Evolutionary conservation across 164 flowering plant species (phyloP), one percentile per base, ranked within the genome.

Genomic region (Warburgia ugandensis): DNA sequence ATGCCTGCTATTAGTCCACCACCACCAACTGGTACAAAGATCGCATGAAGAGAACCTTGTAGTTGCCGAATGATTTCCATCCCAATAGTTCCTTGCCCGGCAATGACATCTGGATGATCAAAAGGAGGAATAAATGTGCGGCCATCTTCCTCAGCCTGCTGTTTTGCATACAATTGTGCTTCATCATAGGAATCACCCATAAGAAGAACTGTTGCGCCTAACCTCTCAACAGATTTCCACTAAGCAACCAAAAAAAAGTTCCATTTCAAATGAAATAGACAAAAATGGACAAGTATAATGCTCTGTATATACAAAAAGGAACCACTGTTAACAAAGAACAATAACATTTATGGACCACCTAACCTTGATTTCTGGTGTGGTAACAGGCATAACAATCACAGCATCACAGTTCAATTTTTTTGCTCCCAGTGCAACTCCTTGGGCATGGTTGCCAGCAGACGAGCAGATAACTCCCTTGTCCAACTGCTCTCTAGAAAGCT

Each of bases 381-480:
- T 89, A 32, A 86, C 94, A 52, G 99, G 99, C 99, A 94, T 94
- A 14, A 40, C 97, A 74, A 89, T 86, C 53, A 94, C 86, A 21
- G 99, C 99, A 70, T 68, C 54, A 53, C 99, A 89, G 6, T 75
- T 76, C 6, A 94, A 59, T 64, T 42, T 76, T 67, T 74, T 69
- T 20, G 99, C 99, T 67, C 97, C 58, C 55, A 89, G 71, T n/a
- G 99, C 99, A 56, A 94, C 99, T n/a, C 99, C 99, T 75, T 94
- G 99, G 3, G 99, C 99, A 72, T 94, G 99, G 68, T 94, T 94
- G 36, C 99, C 99, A 5, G 99, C 99, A 1, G 99, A 94, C 7
- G 97, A 94, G 69, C 99, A 94, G 21, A 94, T 84, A 38, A 94
- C 96, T 27, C 99, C 99, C 52, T 49, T 73, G 22, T 77, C 72